Percentiles rank a stretch among this genome's conserved stretches.
Evolutionary conservation across 2,329 filamentous ascomycete genomes (phyloP).

Genomic region (Aureobasidium sp.): DNA sequence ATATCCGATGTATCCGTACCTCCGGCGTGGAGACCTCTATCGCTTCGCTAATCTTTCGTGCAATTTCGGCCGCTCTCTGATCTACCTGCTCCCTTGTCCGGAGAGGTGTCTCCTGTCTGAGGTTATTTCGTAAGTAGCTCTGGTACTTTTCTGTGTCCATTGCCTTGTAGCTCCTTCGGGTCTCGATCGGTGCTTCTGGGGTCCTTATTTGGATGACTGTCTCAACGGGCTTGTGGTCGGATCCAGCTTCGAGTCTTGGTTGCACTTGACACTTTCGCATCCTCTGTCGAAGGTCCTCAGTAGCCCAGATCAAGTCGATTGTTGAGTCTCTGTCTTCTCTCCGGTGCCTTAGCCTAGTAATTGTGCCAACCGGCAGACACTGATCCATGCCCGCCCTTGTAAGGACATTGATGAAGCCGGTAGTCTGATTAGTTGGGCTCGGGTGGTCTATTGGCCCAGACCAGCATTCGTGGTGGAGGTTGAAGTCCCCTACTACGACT

Average conservation of each 20-base stretch:
- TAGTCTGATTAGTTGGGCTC: too few relatives aligned
- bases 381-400: neutral
- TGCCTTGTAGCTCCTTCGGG: too few relatives aligned
- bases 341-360: neutral
- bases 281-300: neutral
- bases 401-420: neutral
- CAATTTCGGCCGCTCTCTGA: neutral
- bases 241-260: neutral
- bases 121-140: too few relatives aligned
- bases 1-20: neutral
- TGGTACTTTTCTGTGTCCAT: too few relatives aligned
- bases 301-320: neutral
- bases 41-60: neutral
- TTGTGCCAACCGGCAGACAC: neutral
- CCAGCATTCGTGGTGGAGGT: neutral
- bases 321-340: neutral
- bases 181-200: too few relatives aligned
- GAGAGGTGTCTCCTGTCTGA: neutral
- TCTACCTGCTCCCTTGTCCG: neutral
- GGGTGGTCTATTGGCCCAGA: too few relatives aligned
- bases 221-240: neutral
- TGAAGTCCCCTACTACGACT: neutral
- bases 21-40: neutral
- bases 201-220: neutral
- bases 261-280: neutral